A percentile compares a stretch with the other conserved stretches of the same genome.
These are phyloP conservation scores for Candida dubliniensis DNA, from an alignment of 1,139 yeast species.

Conservation along the genomic window DNA sequence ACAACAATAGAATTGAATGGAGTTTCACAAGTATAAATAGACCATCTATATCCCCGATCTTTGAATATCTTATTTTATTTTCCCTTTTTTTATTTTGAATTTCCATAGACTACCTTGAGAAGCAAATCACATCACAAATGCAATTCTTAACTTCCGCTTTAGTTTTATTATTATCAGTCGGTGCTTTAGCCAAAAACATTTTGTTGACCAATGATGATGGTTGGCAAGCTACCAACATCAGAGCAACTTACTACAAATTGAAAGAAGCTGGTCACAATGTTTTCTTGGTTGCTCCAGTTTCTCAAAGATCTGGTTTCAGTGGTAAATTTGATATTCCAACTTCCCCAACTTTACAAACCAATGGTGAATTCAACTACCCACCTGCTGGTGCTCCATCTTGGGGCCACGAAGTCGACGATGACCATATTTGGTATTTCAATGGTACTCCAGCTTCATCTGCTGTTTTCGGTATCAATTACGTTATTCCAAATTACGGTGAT, in stretches of 20 bases:
- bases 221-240: slow-evolving; percentile 58
- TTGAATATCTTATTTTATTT: background rate
- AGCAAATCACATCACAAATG: background rate
- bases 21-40: too few species aligned
- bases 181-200: slow-evolving; percentile 43
- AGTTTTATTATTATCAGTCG: slow-evolving; percentile 1
- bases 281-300: slow-evolving; percentile 55
- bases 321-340: slow-evolving; percentile 53
- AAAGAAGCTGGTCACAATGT: slow-evolving; percentile 54
- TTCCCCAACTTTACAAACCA: slow-evolving; percentile 37
- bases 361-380: slow-evolving; percentile 45
- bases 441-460: slow-evolving; percentile 50
- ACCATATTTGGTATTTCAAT: slow-evolving; percentile 49
- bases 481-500: slow-evolving; percentile 39
- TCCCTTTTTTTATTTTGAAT: background rate
- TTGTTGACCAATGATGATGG: slow-evolving; percentile 61
- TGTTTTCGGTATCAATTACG: slow-evolving; percentile 44
- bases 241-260: slow-evolving; percentile 57
- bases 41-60: too few species aligned
- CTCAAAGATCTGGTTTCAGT: slow-evolving; percentile 60
- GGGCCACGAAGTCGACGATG: slow-evolving; percentile 46
- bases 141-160: slow-evolving; percentile 11
- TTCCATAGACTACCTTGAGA: background rate
- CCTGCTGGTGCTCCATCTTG: slow-evolving; percentile 46
- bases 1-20: too few species aligned